Evolutionary conservation across 257 asterid species (phyloP).

Genomic region (Mentha longifolia): DNA sequence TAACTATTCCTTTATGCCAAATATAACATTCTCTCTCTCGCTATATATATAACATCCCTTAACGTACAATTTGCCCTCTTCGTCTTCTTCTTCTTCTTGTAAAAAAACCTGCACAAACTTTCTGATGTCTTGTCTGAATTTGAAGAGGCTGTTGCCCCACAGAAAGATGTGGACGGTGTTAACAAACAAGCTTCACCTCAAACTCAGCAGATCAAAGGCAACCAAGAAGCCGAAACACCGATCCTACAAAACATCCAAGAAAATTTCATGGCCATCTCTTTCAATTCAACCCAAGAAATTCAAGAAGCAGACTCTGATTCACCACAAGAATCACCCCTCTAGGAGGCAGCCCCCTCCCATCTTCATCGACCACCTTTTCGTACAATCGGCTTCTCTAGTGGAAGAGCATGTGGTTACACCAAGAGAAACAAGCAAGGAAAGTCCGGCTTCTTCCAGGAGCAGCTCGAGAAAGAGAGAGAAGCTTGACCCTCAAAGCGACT

Average conservation of each 20-base stretch:
- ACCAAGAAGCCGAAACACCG: too few species aligned
- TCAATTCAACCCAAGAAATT: conserved; percentile 51
- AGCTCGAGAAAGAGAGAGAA: conserved; percentile 17
- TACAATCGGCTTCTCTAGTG: conserved; percentile 39
- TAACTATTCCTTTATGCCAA: conserved; percentile 12
- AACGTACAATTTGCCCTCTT: background rate
- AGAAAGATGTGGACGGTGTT: too few species aligned
- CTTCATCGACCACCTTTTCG: conserved; percentile 63
- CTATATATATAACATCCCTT: conserved; percentile 19
- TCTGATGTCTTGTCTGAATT: too few species aligned
- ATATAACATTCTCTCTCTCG: too few species aligned
- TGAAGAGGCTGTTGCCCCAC: too few species aligned
- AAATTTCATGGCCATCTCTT: conserved; percentile 45
- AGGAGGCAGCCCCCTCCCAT: conserved; percentile 46
- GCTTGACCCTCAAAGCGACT: background rate
- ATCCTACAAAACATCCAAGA: too few species aligned
- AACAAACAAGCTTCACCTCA: too few species aligned
- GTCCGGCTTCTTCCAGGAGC: conserved; percentile 21
- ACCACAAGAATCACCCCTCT: background rate
- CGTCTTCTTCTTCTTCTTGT: background rate
- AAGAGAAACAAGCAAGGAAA: conserved; percentile 16
- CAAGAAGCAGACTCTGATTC: too few species aligned
- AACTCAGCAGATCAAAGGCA: too few species aligned
- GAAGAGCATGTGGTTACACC: conserved; percentile 23
- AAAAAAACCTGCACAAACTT: too few species aligned